Percentiles rank a stretch among this genome's conserved stretches.
Evolutionary conservation across 345 rosid species (phyloP).

Genomic region (Eucalyptus cloeziana): DNA sequence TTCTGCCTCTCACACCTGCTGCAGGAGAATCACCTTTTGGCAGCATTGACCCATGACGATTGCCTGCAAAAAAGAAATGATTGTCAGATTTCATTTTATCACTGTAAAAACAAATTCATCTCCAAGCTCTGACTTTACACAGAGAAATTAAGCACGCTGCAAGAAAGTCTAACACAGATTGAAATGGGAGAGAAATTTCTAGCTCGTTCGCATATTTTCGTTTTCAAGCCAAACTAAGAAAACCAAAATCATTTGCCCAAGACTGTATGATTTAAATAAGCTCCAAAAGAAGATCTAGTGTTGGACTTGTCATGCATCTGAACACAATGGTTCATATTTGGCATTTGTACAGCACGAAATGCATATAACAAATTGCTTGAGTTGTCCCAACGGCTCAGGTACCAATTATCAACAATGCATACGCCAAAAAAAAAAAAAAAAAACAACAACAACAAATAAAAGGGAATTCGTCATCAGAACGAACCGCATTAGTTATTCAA

Average conservation of each 20-base stretch:
- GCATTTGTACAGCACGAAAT: too few relatives aligned
- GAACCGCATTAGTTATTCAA: not conserved
- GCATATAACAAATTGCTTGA: not conserved
- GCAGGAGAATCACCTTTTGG: not conserved
- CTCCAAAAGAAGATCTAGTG: not conserved
- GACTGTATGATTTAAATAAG: not conserved
- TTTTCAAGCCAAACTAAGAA: not conserved
- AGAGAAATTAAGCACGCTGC: not conserved
- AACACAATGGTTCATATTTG: not conserved
- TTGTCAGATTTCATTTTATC: not conserved
- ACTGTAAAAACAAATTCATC: not conserved
- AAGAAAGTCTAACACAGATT: not conserved
- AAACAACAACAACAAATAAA: not conserved
- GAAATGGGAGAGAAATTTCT: not conserved
- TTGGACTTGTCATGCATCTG: not conserved
- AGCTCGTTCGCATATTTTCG: not conserved
- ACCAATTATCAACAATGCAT: not conserved
- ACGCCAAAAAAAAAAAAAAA: not conserved
- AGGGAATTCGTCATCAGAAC: not conserved
- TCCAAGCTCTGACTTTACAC: not conserved
- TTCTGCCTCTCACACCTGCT: not conserved
- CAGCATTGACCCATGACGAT: not conserved
- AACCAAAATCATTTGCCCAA: not conserved
- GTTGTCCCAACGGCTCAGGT: not conserved
- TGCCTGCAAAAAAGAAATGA: not conserved